Evolutionary conservation across 2,329 filamentous ascomycete genomes (phyloP).

Genomic region (Aspergillus terreus): DNA sequence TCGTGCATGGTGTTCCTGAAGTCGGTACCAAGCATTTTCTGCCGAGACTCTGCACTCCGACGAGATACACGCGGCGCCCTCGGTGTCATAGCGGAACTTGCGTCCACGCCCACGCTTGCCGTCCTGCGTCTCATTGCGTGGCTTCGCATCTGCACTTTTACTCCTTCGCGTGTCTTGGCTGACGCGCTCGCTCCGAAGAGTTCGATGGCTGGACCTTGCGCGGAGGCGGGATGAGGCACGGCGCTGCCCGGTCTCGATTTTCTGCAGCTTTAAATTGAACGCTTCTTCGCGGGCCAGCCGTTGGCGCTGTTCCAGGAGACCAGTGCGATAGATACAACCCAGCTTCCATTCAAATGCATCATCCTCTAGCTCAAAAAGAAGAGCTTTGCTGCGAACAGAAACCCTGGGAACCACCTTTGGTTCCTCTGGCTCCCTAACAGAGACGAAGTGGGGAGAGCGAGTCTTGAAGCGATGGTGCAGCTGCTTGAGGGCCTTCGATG

Average conservation of each 20-base stretch:
- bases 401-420: slow-evolving; percentile 85
- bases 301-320: slow-evolving; percentile 84
- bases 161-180: slow-evolving; percentile 46
- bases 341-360: slow-evolving; percentile 97
- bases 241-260: slow-evolving; percentile 64
- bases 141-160: slow-evolving; percentile 53
- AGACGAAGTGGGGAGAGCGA: slow-evolving; percentile 80
- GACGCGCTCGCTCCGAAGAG: slow-evolving; percentile 38
- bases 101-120: slow-evolving; percentile 34
- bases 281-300: slow-evolving; percentile 85
- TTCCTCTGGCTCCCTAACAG: slow-evolving; percentile 78
- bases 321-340: slow-evolving; percentile 86
- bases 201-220: slow-evolving; percentile 49
- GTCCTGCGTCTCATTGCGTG: slow-evolving; percentile 25
- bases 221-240: slow-evolving; percentile 51
- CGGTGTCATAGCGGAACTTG: slow-evolving; percentile 68
- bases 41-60: slow-evolving; percentile 69
- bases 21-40: slow-evolving; percentile 68
- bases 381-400: slow-evolving; percentile 72
- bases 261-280: slow-evolving; percentile 81
- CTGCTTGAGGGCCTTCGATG: slow-evolving; percentile 80
- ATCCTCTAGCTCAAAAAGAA: slow-evolving; percentile 91
- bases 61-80: slow-evolving; percentile 69
- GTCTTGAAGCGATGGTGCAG: slow-evolving; percentile 91
- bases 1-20: slow-evolving; percentile 78